phyloP scores from a whole-genome alignment of 139 green algal species.

The Gonium pectorale region DNA sequence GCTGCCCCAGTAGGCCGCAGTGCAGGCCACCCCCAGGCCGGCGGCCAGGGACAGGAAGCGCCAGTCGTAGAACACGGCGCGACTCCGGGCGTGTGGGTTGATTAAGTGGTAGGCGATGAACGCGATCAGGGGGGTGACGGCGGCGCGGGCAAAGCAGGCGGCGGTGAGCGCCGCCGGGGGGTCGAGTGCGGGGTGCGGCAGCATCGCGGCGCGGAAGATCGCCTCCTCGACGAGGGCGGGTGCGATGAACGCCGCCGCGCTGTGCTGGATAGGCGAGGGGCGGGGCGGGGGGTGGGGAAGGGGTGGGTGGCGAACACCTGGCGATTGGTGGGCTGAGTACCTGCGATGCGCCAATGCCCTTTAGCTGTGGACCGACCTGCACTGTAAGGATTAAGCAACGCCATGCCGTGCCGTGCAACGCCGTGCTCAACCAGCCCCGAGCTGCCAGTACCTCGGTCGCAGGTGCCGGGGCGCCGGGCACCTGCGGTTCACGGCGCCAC shows the following conservation, averaged over 20 bases:
- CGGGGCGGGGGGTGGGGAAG: not conserved
- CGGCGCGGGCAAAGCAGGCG: not conserved
- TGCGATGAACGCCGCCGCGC: not conserved
- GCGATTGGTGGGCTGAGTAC: not conserved
- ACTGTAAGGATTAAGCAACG: not conserved
- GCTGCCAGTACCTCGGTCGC: too few relatives aligned
- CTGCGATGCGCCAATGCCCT: not conserved
- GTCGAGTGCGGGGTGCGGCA: slow-evolving; percentile 11
- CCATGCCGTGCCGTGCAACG: not conserved
- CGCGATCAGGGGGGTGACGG: not conserved
- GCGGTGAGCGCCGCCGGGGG: not conserved
- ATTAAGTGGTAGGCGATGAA: slow-evolving; percentile 2
- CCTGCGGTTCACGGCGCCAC: too few relatives aligned
- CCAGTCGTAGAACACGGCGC: not conserved
- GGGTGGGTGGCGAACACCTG: not conserved
- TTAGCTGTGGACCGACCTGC: not conserved
- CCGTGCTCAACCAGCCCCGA: not conserved
- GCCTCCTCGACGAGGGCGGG: not conserved
- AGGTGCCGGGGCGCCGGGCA: too few relatives aligned
- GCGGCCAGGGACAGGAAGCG: slow-evolving; percentile 5
- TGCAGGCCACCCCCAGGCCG: not conserved
- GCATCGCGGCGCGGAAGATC: slow-evolving; percentile 13
- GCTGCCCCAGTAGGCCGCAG: not conserved
- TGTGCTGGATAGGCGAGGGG: not conserved
- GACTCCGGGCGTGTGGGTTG: not conserved